phyloP scores from a whole-genome alignment of 768 basidiomycete species.

The Amanita rimosa region DNA sequence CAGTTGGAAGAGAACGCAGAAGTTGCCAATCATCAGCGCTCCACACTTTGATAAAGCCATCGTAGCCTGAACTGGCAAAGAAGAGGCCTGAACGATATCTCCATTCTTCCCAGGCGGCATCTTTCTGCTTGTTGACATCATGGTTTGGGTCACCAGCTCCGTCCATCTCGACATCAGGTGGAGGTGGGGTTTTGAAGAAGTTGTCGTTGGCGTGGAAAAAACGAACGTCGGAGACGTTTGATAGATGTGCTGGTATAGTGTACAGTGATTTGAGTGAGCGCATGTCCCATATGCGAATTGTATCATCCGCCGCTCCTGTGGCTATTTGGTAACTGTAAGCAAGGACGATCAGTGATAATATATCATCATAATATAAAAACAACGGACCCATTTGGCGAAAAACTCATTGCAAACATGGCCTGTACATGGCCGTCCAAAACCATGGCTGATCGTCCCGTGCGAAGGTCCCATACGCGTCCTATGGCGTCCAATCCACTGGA shows the following conservation, averaged over 20 bases:
- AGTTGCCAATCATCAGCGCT: conserved; percentile 97
- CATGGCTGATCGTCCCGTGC: conserved; percentile 95
- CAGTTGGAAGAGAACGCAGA: conserved; percentile 78
- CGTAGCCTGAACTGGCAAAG: conserved; percentile 89
- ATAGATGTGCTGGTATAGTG: conserved; percentile 93
- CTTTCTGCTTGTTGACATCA: conserved; percentile 26
- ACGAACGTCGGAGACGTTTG: conserved; percentile 89
- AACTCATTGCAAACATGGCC: conserved; percentile 82
- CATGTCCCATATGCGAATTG: conserved; percentile 98
- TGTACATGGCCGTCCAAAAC: conserved; percentile 95
- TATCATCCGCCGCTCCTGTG: conserved; percentile 94
- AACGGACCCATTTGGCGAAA: conserved; percentile 90
- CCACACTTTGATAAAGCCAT: conserved; percentile 94
- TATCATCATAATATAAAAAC: conserved; percentile 10
- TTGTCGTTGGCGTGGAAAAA: conserved; percentile 73
- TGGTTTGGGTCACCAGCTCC: conserved; percentile 27
- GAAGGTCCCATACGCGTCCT: conserved; percentile 93
- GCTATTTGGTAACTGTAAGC: conserved; percentile 83
- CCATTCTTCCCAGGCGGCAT: conserved; percentile 51
- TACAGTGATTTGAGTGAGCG: conserved; percentile 86
- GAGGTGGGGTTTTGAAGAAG: conserved; percentile 29
- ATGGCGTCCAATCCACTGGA: conserved; percentile 89
- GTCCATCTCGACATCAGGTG: conserved; percentile 41
- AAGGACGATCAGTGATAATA: conserved; percentile 9
- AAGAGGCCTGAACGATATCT: conserved; percentile 82